These are phyloP conservation scores for Wallacemonas sp. DNA, from an alignment of 208 protist species.

Conservation along the genomic window DNA sequence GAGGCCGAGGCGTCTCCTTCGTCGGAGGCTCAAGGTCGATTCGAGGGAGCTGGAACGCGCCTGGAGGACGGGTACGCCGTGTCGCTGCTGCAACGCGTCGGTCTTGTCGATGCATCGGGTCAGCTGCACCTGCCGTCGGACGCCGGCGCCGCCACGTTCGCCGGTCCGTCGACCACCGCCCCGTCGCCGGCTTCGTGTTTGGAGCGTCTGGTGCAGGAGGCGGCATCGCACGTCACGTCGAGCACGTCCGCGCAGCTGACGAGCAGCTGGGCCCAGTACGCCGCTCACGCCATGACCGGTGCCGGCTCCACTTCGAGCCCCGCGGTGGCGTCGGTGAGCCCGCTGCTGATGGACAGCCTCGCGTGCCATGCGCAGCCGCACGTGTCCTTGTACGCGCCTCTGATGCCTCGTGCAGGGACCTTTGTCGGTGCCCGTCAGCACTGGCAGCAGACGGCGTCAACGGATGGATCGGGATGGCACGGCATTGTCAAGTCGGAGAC, in stretches of 20 bases:
- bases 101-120: background rate
- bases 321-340: slow-evolving; percentile 6
- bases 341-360: slow-evolving; percentile 6
- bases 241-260: slow-evolving; percentile 1
- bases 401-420: background rate
- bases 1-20: too few relatives aligned
- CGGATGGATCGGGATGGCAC: too few relatives aligned
- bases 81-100: slow-evolving; percentile 10
- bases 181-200: background rate
- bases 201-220: slow-evolving; percentile 10
- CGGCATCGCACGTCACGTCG: slow-evolving; percentile 6
- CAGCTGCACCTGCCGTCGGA: background rate
- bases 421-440: background rate
- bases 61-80: background rate
- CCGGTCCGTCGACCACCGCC: background rate
- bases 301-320: background rate
- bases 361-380: slow-evolving; percentile 25
- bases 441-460: too few relatives aligned
- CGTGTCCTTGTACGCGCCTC: slow-evolving; percentile 13
- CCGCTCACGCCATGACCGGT: background rate
- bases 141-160: background rate
- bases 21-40: too few relatives aligned
- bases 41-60: too few relatives aligned
- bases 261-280: slow-evolving; percentile 7
- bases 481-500: too few relatives aligned